Evolutionary conservation across 371 early-diverging fungal genomes (phyloP).

Genomic region (Mortierella sp.): DNA sequence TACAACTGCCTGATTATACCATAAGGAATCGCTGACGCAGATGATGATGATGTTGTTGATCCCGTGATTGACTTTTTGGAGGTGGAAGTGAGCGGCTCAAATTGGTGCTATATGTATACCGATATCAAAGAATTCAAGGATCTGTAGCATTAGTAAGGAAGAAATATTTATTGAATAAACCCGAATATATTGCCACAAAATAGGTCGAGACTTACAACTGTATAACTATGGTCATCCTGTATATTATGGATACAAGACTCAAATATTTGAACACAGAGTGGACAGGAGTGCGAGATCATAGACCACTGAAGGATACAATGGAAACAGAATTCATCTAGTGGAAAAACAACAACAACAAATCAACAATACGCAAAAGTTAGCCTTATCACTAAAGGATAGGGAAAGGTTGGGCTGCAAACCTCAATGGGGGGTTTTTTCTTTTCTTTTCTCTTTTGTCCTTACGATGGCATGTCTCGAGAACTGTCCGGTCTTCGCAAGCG

Average conservation of each 20-base stretch:
- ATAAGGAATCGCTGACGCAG: constrained; percentile 12
- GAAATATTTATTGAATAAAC: not conserved
- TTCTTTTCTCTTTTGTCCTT: not conserved
- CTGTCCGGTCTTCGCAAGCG: constrained; percentile 32
- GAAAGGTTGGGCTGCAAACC: not conserved
- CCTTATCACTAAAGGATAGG: too few species aligned
- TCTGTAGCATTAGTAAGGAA: not conserved
- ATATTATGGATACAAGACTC: constrained; percentile 37
- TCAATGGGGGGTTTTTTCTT: not conserved
- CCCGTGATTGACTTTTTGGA: not conserved
- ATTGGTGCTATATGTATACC: constrained; percentile 20
- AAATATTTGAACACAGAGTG: constrained; percentile 37
- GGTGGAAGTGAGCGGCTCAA: constrained; percentile 12
- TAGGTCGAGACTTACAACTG: constrained; percentile 19
- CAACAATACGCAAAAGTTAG: too few species aligned
- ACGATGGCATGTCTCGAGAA: constrained; percentile 45
- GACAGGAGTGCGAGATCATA: constrained; percentile 38
- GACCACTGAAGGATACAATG: constrained; percentile 45
- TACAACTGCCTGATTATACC: constrained; percentile 38
- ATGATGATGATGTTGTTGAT: not conserved
- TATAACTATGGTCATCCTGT: constrained; percentile 17
- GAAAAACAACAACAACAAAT: too few species aligned
- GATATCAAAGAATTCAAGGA: not conserved
- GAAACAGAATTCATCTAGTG: constrained; percentile 44
- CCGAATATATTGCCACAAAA: not conserved